Conservation (phyloP, 2,329 filamentous ascomycete species). For the Microascus cirrosus region DNA sequence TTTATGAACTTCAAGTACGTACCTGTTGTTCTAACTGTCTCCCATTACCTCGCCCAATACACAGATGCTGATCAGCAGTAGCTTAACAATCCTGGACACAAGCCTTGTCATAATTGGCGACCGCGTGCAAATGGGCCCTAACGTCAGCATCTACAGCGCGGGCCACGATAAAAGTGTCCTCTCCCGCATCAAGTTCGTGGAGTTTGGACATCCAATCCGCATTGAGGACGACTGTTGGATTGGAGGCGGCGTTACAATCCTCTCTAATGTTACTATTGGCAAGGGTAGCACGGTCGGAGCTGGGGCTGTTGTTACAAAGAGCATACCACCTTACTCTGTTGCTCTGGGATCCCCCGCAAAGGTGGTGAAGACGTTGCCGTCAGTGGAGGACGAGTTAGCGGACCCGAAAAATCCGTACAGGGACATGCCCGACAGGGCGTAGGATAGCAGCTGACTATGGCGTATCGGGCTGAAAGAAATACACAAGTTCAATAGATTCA, state of each 20-base stretch:
- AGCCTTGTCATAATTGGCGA: slow-evolving; percentile 58
- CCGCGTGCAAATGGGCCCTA: slow-evolving; percentile 61
- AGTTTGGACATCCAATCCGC: slow-evolving; percentile 31
- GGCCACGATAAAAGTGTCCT: slow-evolving; percentile 58
- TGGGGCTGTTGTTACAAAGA: slow-evolving; percentile 36
- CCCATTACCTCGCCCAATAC: not conserved
- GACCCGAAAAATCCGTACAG: too few relatives aligned
- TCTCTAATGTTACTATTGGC: slow-evolving; percentile 41
- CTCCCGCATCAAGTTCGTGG: slow-evolving; percentile 31
- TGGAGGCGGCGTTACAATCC: slow-evolving; percentile 34
- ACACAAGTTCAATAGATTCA: too few relatives aligned
- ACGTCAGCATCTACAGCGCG: slow-evolving; percentile 58
- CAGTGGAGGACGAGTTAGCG: slow-evolving; percentile 15
- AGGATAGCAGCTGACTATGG: too few relatives aligned
- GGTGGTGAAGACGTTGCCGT: slow-evolving; percentile 33
- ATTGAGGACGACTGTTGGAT: slow-evolving; percentile 47
- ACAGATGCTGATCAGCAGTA: slow-evolving; percentile 7
- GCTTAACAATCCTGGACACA: slow-evolving; percentile 59
- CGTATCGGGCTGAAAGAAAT: too few relatives aligned
- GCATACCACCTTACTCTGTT: slow-evolving; percentile 33
- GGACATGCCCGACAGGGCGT: too few relatives aligned
- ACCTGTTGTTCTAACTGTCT: not conserved
- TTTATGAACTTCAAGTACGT: slow-evolving; percentile 41
- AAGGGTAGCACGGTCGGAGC: slow-evolving; percentile 39
- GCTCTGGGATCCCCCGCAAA: slow-evolving; percentile 35